Evolutionary conservation across 495 filamentous ascomycete species (phyloP).

Genomic region (Xylaria nigripes): DNA sequence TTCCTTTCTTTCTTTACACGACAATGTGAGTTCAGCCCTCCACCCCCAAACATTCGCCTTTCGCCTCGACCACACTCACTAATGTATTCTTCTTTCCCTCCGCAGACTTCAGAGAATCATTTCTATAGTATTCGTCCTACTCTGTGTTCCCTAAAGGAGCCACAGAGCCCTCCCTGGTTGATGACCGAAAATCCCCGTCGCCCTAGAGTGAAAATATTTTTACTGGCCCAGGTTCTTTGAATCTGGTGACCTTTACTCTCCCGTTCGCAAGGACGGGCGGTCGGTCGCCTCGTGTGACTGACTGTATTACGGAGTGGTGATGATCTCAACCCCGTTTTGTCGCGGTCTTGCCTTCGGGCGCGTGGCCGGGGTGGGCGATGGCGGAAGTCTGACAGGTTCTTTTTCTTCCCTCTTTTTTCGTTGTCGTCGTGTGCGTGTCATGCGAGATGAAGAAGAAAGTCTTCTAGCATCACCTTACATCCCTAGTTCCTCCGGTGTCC

Average conservation of each 20-base stretch:
- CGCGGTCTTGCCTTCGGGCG: slow-evolving; percentile 46
- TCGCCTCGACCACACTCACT: slow-evolving; percentile 1
- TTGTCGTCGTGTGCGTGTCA: slow-evolving; percentile 35
- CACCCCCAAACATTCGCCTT: slow-evolving; percentile 29
- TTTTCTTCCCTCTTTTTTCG: slow-evolving; percentile 35
- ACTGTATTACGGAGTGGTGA: slow-evolving; percentile 55
- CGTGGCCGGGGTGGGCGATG: slow-evolving; percentile 49
- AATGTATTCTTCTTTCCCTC: slow-evolving; percentile 11
- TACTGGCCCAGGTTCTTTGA: slow-evolving; percentile 14
- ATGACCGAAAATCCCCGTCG: slow-evolving; percentile 51
- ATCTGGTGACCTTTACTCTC: slow-evolving; percentile 32
- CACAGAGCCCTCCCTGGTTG: slow-evolving; percentile 57
- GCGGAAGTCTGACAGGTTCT: slow-evolving; percentile 58
- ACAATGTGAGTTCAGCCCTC: slow-evolving; percentile 50
- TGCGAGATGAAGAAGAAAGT: slow-evolving; percentile 36
- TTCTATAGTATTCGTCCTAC: slow-evolving; percentile 80
- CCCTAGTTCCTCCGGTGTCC: too few relatives aligned
- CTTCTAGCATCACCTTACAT: too few relatives aligned
- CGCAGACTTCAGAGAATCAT: slow-evolving; percentile 72
- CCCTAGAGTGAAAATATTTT: slow-evolving; percentile 51
- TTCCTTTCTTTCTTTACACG: slow-evolving; percentile 36
- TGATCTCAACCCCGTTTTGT: slow-evolving; percentile 52
- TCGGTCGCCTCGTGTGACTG: slow-evolving; percentile 17
- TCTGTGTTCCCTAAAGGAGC: slow-evolving; percentile 69
- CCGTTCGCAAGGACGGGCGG: slow-evolving; percentile 47